These are phyloP conservation scores for Geotrichum candidum DNA, from an alignment of 1,139 yeast genomes.

Conservation along the genomic window DNA sequence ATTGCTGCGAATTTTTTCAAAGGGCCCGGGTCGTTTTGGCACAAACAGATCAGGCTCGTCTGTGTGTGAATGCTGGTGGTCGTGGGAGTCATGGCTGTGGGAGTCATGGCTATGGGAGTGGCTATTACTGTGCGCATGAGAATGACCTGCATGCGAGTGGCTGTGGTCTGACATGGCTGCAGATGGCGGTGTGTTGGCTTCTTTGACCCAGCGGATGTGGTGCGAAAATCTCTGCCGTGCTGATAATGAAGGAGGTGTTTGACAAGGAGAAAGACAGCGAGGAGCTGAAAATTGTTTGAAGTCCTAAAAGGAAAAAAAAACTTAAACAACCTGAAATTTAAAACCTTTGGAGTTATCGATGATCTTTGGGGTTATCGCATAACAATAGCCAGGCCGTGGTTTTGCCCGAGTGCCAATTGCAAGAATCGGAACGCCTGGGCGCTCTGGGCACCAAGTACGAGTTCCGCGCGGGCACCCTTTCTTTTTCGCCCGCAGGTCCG, in stretches of 20 bases:
- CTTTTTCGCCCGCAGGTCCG: not conserved
- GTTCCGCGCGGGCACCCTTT: not conserved
- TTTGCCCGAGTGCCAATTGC: no score
- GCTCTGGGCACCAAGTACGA: no score
- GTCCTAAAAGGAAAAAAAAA: not conserved
- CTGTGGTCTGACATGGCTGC: not conserved
- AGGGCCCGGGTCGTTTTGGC: constrained; percentile 11
- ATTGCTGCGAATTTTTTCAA: constrained; percentile 13
- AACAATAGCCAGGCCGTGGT: not conserved
- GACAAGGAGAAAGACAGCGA: not conserved
- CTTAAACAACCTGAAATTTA: not conserved
- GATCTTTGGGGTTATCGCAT: not conserved
- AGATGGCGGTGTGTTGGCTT: not conserved
- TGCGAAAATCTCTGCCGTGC: not conserved
- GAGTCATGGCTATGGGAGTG: not conserved
- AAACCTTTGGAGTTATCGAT: not conserved
- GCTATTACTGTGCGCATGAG: constrained; percentile 1
- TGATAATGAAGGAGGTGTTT: not conserved
- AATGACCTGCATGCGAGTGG: not conserved
- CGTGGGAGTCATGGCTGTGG: constrained; percentile 1
- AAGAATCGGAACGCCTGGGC: no score
- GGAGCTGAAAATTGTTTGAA: not conserved
- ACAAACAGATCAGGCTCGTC: not conserved
- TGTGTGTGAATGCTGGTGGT: not conserved
- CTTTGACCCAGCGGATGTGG: not conserved